phyloP scores from a whole-genome alignment of 2,329 filamentous ascomycete genomes.

The Aureobasidium zeae region DNA sequence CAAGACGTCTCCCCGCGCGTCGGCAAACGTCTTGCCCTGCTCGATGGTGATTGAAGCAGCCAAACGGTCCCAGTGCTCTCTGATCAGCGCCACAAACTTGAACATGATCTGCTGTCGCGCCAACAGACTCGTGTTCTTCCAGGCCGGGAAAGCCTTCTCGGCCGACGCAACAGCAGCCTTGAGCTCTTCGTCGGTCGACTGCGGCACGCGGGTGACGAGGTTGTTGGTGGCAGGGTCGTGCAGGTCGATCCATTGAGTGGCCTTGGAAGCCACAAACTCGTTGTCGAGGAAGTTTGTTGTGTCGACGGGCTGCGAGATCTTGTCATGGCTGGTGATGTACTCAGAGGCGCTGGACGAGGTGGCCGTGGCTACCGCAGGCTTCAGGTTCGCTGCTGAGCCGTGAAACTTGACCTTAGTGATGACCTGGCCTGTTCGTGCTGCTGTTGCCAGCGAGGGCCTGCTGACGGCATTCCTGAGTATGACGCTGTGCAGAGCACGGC shows the following conservation, averaged over 20 bases:
- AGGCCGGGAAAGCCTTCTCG: slow-evolving; percentile 60
- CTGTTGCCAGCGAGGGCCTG: slow-evolving; percentile 28
- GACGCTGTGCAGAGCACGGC: slow-evolving; percentile 33
- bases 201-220: slow-evolving; percentile 68
- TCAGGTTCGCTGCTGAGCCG: slow-evolving; percentile 45
- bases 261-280: slow-evolving; percentile 52
- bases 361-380: slow-evolving; percentile 38
- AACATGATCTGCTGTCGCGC: slow-evolving; percentile 75
- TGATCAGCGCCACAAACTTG: slow-evolving; percentile 65
- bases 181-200: slow-evolving; percentile 67
- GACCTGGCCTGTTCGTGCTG: slow-evolving; percentile 32
- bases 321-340: slow-evolving; percentile 64
- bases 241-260: slow-evolving; percentile 64
- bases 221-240: slow-evolving; percentile 75
- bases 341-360: slow-evolving; percentile 41
- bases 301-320: slow-evolving; percentile 56
- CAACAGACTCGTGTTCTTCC: slow-evolving; percentile 61
- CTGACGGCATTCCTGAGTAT: slow-evolving; percentile 30
- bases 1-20: slow-evolving; percentile 73
- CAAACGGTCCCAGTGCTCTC: slow-evolving; percentile 76
- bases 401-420: slow-evolving; percentile 36
- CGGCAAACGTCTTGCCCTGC: slow-evolving; percentile 81
- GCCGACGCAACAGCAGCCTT: slow-evolving; percentile 63
- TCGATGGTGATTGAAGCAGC: slow-evolving; percentile 79
- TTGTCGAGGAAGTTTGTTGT: slow-evolving; percentile 75